These are phyloP conservation scores for Termitomyces sp. DNA, from an alignment of 768 basidiomycete species.

Conservation along the genomic window DNA sequence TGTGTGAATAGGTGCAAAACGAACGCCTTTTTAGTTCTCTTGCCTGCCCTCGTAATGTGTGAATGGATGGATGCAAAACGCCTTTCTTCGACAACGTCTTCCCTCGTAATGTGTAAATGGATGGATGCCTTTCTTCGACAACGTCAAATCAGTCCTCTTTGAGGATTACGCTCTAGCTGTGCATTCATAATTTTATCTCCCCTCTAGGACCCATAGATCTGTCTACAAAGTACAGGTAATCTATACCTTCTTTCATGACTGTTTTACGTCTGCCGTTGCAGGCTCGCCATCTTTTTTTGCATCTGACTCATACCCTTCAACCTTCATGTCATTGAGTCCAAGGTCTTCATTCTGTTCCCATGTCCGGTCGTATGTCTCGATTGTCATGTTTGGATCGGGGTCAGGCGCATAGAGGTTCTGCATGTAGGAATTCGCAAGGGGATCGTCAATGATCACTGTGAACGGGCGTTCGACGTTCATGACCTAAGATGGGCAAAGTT, in stretches of 20 bases:
- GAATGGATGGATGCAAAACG: too few relatives aligned
- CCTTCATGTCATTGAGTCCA: constrained; percentile 86
- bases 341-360: constrained; percentile 93
- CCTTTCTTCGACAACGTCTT: too few relatives aligned
- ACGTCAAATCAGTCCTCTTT: neutral
- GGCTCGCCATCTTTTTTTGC: constrained; percentile 6
- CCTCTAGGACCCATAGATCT: too few relatives aligned
- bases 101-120: too few relatives aligned
- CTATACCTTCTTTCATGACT: neutral
- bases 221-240: too few relatives aligned
- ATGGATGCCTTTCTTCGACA: too few relatives aligned
- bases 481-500: constrained; percentile 39
- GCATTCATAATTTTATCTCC: too few relatives aligned
- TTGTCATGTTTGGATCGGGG: constrained; percentile 88
- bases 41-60: too few relatives aligned
- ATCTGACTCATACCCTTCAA: constrained; percentile 61
- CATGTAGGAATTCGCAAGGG: constrained; percentile 90
- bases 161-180: too few relatives aligned
- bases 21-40: too few relatives aligned
- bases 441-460: constrained; percentile 93
- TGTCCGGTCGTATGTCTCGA: constrained; percentile 77
- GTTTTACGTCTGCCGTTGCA: neutral
- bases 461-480: constrained; percentile 76
- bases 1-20: too few relatives aligned
- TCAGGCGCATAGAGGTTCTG: constrained; percentile 98